These are phyloP conservation scores for Xylaria castorea DNA, from an alignment of 495 filamentous ascomycete genomes.

Conservation along the genomic window DNA sequence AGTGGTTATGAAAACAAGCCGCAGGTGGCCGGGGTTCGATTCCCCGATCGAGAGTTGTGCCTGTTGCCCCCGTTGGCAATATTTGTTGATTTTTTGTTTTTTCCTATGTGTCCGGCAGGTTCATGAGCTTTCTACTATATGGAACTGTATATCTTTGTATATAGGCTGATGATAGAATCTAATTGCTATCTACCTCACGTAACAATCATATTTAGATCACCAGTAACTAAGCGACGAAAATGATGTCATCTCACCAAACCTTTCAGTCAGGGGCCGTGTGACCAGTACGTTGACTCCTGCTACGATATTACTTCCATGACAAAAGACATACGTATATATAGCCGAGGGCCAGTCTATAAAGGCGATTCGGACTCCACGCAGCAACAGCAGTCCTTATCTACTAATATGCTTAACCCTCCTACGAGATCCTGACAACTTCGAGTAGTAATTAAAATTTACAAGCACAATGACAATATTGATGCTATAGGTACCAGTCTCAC, in stretches of 20 bases:
- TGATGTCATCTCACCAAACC: not conserved
- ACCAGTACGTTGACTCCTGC: not conserved
- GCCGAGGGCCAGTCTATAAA: not conserved
- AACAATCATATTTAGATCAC: not conserved
- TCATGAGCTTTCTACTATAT: not conserved
- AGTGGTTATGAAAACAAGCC: conserved; percentile 8
- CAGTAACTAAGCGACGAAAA: not conserved
- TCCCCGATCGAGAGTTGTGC: conserved; percentile 46
- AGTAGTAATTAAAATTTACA: not conserved
- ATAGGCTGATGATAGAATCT: not conserved
- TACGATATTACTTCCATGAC: not conserved
- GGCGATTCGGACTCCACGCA: not conserved
- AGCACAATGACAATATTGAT: not conserved
- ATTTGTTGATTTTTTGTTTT: not conserved
- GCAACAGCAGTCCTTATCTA: not conserved
- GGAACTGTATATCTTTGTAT: not conserved
- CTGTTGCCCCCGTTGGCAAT: not conserved
- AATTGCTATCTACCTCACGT: not conserved
- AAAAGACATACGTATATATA: not conserved
- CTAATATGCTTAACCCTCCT: not conserved
- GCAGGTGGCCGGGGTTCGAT: conserved; percentile 52
- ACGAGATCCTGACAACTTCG: not conserved
- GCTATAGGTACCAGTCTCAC: not conserved
- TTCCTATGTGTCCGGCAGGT: not conserved
- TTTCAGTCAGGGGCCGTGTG: not conserved